These are phyloP conservation scores for Boletus subparvulus DNA, from an alignment of 768 basidiomycete species.

Conservation along the genomic window DNA sequence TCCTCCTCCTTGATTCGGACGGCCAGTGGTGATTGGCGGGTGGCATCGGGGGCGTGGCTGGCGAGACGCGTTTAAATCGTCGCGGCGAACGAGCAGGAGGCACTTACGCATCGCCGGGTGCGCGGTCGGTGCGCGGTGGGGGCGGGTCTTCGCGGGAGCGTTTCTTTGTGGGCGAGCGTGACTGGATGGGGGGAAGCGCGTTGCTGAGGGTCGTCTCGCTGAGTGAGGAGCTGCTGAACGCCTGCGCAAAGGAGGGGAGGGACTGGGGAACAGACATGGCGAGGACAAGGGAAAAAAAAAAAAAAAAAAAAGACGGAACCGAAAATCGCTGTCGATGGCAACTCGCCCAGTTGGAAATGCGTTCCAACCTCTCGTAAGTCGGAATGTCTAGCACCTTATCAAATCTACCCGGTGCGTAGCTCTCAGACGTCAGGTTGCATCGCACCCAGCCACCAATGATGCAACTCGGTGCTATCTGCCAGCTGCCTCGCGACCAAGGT, in stretches of 20 bases:
- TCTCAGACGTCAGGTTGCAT: no score
- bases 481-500: conserved; percentile 2
- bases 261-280: conserved; percentile 56
- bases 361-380: conserved; percentile 4
- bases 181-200: conserved; percentile 66
- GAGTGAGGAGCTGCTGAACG: conserved; percentile 62
- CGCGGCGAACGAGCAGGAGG: neutral
- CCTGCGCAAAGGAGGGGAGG: conserved; percentile 77
- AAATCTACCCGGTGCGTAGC: no score
- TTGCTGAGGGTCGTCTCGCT: conserved; percentile 51
- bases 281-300: neutral
- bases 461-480: no score
- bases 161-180: conserved; percentile 41
- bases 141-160: conserved; percentile 43
- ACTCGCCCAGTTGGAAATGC: neutral
- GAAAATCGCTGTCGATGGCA: conserved; percentile 2
- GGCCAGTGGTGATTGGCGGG: conserved; percentile 44
- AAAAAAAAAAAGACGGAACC: conserved; percentile 14
- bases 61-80: conserved; percentile 17
- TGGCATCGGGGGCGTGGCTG: conserved; percentile 25
- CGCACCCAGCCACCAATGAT: no score
- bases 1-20: conserved; percentile 68
- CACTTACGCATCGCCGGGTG: conserved; percentile 47
- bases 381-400: no score
- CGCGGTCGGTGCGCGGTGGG: conserved; percentile 20